These are phyloP conservation scores for Talaromyces sp. DNA, from an alignment of 2,329 filamentous ascomycete species.

Conservation along the genomic window DNA sequence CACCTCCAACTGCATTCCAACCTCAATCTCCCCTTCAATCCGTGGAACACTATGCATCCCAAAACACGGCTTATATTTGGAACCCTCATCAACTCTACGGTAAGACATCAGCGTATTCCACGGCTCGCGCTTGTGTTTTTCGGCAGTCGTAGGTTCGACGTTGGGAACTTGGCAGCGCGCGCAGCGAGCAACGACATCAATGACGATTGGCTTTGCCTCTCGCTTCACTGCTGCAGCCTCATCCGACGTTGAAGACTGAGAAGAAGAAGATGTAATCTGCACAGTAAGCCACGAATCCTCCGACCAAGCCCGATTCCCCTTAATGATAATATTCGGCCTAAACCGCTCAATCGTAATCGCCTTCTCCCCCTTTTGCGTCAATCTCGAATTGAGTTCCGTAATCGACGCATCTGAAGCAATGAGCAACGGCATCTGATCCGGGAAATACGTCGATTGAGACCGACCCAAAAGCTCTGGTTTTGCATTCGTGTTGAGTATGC, in stretches of 20 bases:
- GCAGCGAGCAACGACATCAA: slow-evolving; percentile 60
- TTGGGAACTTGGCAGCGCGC: slow-evolving; percentile 63
- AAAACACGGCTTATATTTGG: slow-evolving; percentile 64
- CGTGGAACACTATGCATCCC: slow-evolving; percentile 63
- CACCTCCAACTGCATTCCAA: slow-evolving; percentile 60
- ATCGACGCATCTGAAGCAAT: slow-evolving; percentile 57
- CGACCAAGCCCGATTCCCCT: slow-evolving; percentile 56
- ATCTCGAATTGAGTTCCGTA: slow-evolving; percentile 55
- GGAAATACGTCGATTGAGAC: slow-evolving; percentile 54
- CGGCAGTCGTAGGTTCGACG: slow-evolving; percentile 61
- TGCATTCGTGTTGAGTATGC: slow-evolving; percentile 57
- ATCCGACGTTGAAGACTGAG: neutral
- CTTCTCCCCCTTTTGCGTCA: slow-evolving; percentile 42
- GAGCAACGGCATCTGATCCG: slow-evolving; percentile 57
- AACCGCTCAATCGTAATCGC: slow-evolving; percentile 61
- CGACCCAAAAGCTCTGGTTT: slow-evolving; percentile 53
- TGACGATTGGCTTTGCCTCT: slow-evolving; percentile 33
- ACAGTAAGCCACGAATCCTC: slow-evolving; percentile 64
- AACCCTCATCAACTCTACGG: slow-evolving; percentile 57
- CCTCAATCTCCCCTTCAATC: slow-evolving; percentile 52
- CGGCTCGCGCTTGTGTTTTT: slow-evolving; percentile 57
- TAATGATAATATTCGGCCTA: slow-evolving; percentile 61
- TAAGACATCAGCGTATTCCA: slow-evolving; percentile 63
- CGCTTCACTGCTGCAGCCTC: neutral
- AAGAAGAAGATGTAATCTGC: slow-evolving; percentile 26